Conservation (phyloP, 805 yeast genomes). For the Cyberlindnera americana region DNA sequence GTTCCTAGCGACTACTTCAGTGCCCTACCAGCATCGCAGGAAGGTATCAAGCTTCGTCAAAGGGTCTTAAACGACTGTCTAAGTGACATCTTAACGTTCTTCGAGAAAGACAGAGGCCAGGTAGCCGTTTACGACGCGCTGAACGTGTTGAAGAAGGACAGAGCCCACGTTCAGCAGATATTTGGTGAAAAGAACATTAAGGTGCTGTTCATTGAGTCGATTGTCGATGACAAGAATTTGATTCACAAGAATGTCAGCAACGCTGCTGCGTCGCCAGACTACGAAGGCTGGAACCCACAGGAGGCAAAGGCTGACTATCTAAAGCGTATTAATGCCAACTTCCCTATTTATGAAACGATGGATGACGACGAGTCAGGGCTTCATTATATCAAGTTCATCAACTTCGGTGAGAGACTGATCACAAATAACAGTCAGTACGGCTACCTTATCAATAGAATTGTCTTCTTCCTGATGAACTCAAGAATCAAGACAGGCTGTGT, state of each 20-base stretch:
- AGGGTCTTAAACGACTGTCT: slow-evolving; percentile 61
- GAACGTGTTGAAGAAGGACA: slow-evolving; percentile 70
- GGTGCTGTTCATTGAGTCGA: slow-evolving; percentile 82
- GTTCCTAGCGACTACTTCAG: slow-evolving; percentile 70
- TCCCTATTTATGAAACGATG: slow-evolving; percentile 72
- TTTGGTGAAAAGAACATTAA: slow-evolving; percentile 62
- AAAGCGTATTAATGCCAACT: slow-evolving; percentile 63
- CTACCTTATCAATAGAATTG: slow-evolving; percentile 84
- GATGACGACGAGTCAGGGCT: slow-evolving; percentile 47
- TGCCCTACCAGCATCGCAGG: slow-evolving; percentile 45
- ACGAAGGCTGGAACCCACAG: slow-evolving; percentile 66
- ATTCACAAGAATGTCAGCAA: slow-evolving; percentile 75
- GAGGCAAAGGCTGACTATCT: slow-evolving; percentile 76
- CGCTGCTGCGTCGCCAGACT: slow-evolving; percentile 87
- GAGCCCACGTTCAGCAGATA: slow-evolving; percentile 52
- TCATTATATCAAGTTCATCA: slow-evolving; percentile 79
- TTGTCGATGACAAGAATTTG: slow-evolving; percentile 68
- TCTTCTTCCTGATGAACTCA: slow-evolving; percentile 87
- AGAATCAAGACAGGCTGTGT: slow-evolving; percentile 84
- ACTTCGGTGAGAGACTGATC: slow-evolving; percentile 82
- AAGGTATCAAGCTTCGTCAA: slow-evolving; percentile 51
- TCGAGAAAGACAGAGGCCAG: slow-evolving; percentile 78
- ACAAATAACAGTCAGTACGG: slow-evolving; percentile 82
- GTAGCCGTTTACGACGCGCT: slow-evolving; percentile 96
- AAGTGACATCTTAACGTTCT: slow-evolving; percentile 65